Percentiles rank a stretch among this genome's conserved stretches.
phyloP scores from a whole-genome alignment of 495 filamentous ascomycete species.

The Daldinia grandis region DNA sequence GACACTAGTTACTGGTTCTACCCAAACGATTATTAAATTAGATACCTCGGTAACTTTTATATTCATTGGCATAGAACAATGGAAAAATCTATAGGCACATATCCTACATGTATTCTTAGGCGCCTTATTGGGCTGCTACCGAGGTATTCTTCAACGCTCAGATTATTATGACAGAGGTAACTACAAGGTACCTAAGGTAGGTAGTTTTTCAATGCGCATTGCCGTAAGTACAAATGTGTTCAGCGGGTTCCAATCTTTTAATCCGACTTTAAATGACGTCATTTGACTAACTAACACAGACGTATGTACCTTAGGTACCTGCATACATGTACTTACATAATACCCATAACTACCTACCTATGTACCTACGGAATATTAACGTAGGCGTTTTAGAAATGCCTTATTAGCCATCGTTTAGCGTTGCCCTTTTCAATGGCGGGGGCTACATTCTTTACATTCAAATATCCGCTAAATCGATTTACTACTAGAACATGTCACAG shows the following conservation, averaged over 20 bases:
- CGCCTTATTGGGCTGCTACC: background rate
- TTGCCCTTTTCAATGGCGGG: background rate
- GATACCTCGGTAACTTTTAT: background rate
- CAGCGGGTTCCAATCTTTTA: background rate
- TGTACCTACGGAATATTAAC: too few species aligned
- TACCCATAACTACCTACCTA: too few species aligned
- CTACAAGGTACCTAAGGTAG: too few species aligned
- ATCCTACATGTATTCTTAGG: background rate
- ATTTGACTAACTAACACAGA: background rate
- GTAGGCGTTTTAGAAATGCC: too few species aligned
- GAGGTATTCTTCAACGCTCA: background rate
- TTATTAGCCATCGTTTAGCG: too few species aligned
- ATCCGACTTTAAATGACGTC: background rate
- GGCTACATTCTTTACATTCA: background rate
- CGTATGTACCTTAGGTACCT: background rate
- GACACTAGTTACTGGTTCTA: background rate
- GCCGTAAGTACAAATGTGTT: constrained; percentile 5
- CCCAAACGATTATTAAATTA: background rate
- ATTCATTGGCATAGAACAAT: background rate
- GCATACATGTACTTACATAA: background rate
- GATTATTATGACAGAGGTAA: too few species aligned
- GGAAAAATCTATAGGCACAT: background rate
- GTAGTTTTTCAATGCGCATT: background rate
- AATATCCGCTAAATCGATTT: background rate
- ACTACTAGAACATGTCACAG: background rate